phyloP scores from a whole-genome alignment of 306 rosid species.

The Quercus engelmannii region DNA sequence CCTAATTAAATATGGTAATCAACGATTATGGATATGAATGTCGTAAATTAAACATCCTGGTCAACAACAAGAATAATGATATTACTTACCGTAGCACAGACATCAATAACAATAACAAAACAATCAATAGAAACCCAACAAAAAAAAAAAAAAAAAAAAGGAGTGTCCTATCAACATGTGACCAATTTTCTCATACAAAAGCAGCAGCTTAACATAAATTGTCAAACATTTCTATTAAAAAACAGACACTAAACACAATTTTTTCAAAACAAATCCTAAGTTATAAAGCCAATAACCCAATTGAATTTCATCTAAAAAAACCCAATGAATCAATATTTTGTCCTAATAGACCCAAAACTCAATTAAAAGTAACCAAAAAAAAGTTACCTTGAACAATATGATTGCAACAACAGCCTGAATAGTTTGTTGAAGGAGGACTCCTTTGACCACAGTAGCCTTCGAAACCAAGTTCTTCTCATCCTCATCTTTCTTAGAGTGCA shows the following conservation, averaged over 20 bases:
- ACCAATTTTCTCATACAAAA: background rate
- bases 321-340: background rate
- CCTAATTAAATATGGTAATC: background rate
- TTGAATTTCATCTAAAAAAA: background rate
- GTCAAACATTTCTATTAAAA: background rate
- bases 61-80: background rate
- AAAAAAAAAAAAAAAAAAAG: background rate
- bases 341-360: background rate
- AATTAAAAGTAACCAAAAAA: background rate
- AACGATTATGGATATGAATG: background rate
- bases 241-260: background rate
- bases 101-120: background rate
- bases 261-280: too few relatives aligned
- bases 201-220: background rate
- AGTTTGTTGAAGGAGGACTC: constrained; percentile 81
- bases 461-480: constrained; percentile 93
- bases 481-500: constrained; percentile 78
- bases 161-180: background rate
- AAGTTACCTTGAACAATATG: constrained; percentile 66
- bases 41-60: background rate
- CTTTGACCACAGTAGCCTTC: constrained; percentile 68
- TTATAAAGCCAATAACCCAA: background rate
- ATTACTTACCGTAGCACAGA: background rate
- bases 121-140: background rate
- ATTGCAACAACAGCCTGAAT: constrained; percentile 84